Evolutionary conservation across 225 moss, liverwort and hornwort genomes (phyloP).

Genomic region (Straminergon stramineum): DNA sequence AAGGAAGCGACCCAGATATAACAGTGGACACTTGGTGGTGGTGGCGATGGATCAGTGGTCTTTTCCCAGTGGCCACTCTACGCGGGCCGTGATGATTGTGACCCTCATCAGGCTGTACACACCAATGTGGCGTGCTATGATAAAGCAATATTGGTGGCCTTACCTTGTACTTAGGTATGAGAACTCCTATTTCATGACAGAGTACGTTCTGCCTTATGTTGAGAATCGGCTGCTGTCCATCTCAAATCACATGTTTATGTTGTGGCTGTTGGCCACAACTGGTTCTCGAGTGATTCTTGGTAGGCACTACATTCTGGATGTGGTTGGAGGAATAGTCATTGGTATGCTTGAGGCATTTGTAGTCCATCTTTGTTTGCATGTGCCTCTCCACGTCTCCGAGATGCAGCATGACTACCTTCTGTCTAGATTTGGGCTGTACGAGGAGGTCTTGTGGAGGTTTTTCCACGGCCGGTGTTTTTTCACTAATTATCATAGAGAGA

Average conservation of each 20-base stretch:
- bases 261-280: slow-evolving; percentile 49
- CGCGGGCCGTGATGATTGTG: slow-evolving; percentile 44
- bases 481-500: neutral
- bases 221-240: slow-evolving; percentile 17
- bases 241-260: neutral
- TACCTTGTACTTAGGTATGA: neutral
- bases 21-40: slow-evolving; percentile 37
- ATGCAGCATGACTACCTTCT: slow-evolving; percentile 21
- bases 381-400: slow-evolving; percentile 42
- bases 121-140: slow-evolving; percentile 26
- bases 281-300: slow-evolving; percentile 48
- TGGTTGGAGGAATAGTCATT: slow-evolving; percentile 37
- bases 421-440: slow-evolving; percentile 9
- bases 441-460: slow-evolving; percentile 10
- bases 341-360: slow-evolving; percentile 48
- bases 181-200: neutral
- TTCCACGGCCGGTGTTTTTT: slow-evolving; percentile 8
- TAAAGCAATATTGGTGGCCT: slow-evolving; percentile 8
- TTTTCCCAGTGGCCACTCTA: slow-evolving; percentile 65
- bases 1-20: slow-evolving; percentile 51
- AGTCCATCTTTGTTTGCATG: slow-evolving; percentile 36
- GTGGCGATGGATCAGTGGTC: slow-evolving; percentile 59
- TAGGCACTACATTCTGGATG: slow-evolving; percentile 62
- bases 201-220: slow-evolving; percentile 11
- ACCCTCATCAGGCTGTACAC: slow-evolving; percentile 45